Conservation (phyloP, 345 rosid species). For the Pugionium cornutum region DNA sequence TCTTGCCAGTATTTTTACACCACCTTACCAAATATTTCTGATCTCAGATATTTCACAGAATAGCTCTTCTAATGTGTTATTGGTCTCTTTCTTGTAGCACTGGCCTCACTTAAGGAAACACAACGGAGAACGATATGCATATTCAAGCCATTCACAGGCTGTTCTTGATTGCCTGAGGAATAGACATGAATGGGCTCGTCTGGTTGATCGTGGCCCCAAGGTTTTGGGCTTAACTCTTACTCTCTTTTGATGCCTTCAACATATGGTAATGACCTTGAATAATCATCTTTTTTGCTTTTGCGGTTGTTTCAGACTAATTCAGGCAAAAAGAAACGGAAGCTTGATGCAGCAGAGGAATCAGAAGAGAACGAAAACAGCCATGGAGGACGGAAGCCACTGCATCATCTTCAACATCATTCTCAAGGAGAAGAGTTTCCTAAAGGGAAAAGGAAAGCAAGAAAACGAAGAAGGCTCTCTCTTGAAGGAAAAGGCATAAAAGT, state of each 20-base stretch:
- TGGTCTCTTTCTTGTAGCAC: constrained; percentile 60
- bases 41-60: constrained; percentile 12
- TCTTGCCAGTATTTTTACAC: constrained; percentile 69
- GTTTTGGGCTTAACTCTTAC: constrained; percentile 37
- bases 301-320: constrained; percentile 65
- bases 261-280: not conserved
- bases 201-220: constrained; percentile 99
- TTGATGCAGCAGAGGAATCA: constrained; percentile 70
- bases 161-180: constrained; percentile 98
- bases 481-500: constrained; percentile 84
- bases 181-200: constrained; percentile 93
- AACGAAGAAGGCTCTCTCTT: constrained; percentile 69
- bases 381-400: constrained; percentile 49
- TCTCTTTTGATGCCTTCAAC: constrained; percentile 2
- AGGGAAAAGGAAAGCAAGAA: constrained; percentile 91
- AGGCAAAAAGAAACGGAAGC: constrained; percentile 78
- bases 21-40: constrained; percentile 26
- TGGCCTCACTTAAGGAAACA: constrained; percentile 98
- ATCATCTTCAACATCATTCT: constrained; percentile 46
- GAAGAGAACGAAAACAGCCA: constrained; percentile 64
- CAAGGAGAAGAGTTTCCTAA: constrained; percentile 85
- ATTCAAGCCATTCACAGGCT: constrained; percentile 96
- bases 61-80: constrained; percentile 25
- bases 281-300: constrained; percentile 15
- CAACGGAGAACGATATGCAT: constrained; percentile 97